These are phyloP conservation scores for Andalucia godoyi DNA, from an alignment of 78 protist genomes.

Conservation along the genomic window DNA sequence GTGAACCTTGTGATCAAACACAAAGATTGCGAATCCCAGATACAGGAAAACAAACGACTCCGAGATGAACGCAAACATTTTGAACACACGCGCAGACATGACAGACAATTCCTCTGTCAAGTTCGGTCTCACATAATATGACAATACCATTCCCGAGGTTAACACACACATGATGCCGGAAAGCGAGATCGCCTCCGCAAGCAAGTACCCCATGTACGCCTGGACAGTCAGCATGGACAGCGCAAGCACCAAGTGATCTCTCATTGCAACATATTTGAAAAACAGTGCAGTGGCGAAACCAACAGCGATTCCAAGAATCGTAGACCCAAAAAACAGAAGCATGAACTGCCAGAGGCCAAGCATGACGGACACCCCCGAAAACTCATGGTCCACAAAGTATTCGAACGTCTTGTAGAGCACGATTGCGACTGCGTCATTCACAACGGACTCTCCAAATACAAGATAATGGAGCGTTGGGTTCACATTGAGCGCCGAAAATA, in stretches of 20 bases:
- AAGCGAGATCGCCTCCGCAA: slow-evolving; percentile 15
- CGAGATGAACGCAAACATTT: slow-evolving; percentile 42
- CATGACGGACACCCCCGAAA: neutral
- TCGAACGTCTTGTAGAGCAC: neutral
- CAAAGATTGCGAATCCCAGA: slow-evolving; percentile 26
- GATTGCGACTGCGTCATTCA: slow-evolving; percentile 24
- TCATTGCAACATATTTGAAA: neutral
- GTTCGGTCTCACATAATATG: neutral
- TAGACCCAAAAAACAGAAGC: neutral
- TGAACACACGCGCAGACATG: neutral
- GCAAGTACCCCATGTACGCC: neutral
- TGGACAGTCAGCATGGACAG: neutral
- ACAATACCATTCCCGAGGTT: neutral
- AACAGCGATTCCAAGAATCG: neutral
- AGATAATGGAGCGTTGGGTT: neutral
- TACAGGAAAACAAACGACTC: slow-evolving; percentile 48
- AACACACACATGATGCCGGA: slow-evolving; percentile 24
- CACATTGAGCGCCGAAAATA: neutral
- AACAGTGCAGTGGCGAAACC: neutral
- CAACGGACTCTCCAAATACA: slow-evolving; percentile 19
- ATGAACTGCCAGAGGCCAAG: neutral
- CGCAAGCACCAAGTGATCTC: neutral
- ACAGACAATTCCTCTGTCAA: neutral
- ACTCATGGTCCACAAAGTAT: neutral
- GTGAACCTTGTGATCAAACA: neutral